These are phyloP conservation scores for Epichloe baconii DNA, from an alignment of 2,329 filamentous ascomycete genomes.

Conservation along the genomic window DNA sequence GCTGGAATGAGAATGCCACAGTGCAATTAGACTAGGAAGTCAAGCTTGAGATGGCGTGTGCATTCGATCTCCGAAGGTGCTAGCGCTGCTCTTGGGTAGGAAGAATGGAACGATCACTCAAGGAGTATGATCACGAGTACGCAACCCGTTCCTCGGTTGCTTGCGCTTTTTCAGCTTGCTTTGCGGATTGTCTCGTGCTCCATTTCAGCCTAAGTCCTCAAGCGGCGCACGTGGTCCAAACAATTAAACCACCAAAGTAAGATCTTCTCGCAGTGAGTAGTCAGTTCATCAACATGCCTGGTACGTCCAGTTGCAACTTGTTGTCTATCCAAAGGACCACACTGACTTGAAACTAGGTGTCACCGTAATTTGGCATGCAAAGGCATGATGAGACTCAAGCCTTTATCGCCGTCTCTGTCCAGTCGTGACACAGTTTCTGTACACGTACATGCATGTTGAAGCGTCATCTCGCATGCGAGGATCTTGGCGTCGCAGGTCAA, in stretches of 20 bases:
- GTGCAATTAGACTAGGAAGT: not conserved
- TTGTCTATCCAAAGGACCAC: not conserved
- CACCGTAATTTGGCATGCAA: not conserved
- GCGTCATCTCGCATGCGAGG: no score
- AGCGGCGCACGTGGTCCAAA: not conserved
- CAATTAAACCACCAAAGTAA: not conserved
- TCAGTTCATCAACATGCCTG: no score
- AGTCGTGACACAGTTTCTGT: not conserved
- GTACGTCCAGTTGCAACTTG: not conserved
- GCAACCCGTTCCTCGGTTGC: not conserved
- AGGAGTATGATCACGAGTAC: not conserved
- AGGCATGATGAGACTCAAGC: no score
- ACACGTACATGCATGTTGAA: no score
- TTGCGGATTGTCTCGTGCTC: not conserved
- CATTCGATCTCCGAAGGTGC: not conserved
- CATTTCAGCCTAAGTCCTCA: not conserved
- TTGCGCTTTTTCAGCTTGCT: not conserved
- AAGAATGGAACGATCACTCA: not conserved
- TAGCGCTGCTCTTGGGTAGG: not conserved
- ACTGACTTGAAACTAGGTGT: not conserved
- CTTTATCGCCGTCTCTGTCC: not conserved
- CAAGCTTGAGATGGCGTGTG: no score
- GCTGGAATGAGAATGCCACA: not conserved
- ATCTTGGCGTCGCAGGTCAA: no score
- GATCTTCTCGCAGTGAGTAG: no score